phyloP scores from a whole-genome alignment of 805 yeast genomes.

The Komagataella ulmi region DNA sequence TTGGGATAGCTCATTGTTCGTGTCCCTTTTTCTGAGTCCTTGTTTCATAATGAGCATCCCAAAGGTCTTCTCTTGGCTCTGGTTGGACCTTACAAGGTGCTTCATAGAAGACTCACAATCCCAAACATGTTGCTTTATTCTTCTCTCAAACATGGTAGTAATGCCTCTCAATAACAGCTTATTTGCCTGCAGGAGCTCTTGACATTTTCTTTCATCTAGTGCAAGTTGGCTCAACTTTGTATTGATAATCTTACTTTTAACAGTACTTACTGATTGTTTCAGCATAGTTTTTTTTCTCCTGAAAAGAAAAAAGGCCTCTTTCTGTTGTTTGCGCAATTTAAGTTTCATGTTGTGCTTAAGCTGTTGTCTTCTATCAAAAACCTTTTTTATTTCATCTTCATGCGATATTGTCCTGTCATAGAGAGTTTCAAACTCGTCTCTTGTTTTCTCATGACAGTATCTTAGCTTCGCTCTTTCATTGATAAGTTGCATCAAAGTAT shows the following conservation, averaged over 20 bases:
- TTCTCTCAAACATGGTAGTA: not conserved
- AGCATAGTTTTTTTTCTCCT: not conserved
- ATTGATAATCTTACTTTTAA: not conserved
- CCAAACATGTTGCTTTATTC: not conserved
- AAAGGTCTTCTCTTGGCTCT: not conserved
- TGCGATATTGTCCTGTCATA: constrained; percentile 10
- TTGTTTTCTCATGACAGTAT: constrained; percentile 11
- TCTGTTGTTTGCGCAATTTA: not conserved
- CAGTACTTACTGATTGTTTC: not conserved
- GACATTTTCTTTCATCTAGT: not conserved
- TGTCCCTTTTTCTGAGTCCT: not conserved
- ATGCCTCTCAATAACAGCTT: not conserved
- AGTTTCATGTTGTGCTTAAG: not conserved
- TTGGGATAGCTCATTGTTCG: not conserved
- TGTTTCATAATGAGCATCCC: not conserved
- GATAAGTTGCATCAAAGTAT: not conserved
- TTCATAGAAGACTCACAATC: not conserved
- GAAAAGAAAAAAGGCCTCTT: not conserved
- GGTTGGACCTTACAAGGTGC: not conserved
- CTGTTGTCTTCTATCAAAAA: not conserved
- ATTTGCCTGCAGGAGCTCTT: not conserved
- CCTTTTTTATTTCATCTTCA: not conserved
- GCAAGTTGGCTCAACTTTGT: not conserved
- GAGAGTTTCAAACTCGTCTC: constrained; percentile 14
- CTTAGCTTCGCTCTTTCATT: constrained; percentile 7